Percentiles rank a stretch among this genome's conserved stretches.
Evolutionary conservation across 2,329 filamentous ascomycete genomes (phyloP).

Genomic region (Plenodomus biglobosus): DNA sequence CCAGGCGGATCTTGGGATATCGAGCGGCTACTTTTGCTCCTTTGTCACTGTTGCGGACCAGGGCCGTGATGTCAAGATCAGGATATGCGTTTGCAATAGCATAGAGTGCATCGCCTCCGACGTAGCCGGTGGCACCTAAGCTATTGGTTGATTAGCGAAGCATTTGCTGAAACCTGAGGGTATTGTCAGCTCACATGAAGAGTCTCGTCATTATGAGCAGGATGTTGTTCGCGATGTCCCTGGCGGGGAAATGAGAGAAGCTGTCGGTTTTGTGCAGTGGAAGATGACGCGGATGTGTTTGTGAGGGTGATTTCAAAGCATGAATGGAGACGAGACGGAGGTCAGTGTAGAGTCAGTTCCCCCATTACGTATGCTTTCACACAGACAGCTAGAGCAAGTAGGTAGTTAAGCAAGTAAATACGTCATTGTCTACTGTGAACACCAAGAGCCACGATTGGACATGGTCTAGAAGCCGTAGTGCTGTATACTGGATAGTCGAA

Average conservation of each 20-base stretch:
- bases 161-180: background rate
- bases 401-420: too few species aligned
- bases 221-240: background rate
- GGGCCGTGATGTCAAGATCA: constrained; percentile 53
- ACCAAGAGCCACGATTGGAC: too few species aligned
- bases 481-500: too few species aligned
- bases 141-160: constrained; percentile 14
- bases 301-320: too few species aligned
- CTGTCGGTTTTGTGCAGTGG: background rate
- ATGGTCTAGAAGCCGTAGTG: too few species aligned
- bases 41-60: constrained; percentile 54
- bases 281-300: too few species aligned
- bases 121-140: constrained; percentile 39
- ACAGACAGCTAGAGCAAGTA: background rate
- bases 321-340: too few species aligned
- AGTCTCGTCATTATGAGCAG: constrained; percentile 28
- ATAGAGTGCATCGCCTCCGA: constrained; percentile 36
- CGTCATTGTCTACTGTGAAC: too few species aligned
- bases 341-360: background rate
- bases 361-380: background rate
- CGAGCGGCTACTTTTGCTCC: constrained; percentile 49
- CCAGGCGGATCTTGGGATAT: constrained; percentile 54
- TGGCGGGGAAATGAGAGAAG: background rate
- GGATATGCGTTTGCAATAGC: constrained; percentile 49
- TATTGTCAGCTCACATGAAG: constrained; percentile 24